Conservation (phyloP, 2,329 filamentous ascomycete species). For the Epichloe glyceriae region DNA sequence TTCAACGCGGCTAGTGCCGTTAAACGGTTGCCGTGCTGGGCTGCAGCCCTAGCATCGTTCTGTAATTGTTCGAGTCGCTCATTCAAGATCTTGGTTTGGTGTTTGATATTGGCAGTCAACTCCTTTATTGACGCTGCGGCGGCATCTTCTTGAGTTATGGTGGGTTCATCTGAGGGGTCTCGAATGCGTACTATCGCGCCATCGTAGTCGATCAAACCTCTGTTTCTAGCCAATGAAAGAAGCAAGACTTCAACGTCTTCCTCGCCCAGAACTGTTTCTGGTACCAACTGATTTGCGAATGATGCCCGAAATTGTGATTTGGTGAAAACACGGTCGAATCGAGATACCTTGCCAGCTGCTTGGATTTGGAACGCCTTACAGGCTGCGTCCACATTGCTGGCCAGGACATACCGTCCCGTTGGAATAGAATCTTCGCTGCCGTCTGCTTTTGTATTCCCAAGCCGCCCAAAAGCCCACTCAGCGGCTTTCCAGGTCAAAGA, state of each 20-base stretch:
- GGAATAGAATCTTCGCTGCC: constrained; percentile 42
- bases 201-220: constrained; percentile 44
- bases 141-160: constrained; percentile 63
- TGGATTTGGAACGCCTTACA: constrained; percentile 39
- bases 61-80: constrained; percentile 54
- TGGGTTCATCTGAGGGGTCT: constrained; percentile 30
- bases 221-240: constrained; percentile 56
- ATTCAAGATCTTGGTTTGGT: constrained; percentile 55
- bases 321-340: constrained; percentile 56
- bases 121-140: constrained; percentile 76
- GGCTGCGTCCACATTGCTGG: constrained; percentile 48
- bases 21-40: constrained; percentile 58
- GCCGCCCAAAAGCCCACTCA: constrained; percentile 60
- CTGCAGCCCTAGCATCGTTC: constrained; percentile 53
- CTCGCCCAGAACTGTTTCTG: constrained; percentile 40
- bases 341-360: constrained; percentile 28
- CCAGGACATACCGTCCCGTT: constrained; percentile 50
- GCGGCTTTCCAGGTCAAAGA: constrained; percentile 56
- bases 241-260: constrained; percentile 58
- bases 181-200: constrained; percentile 65
- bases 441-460: constrained; percentile 45
- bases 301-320: constrained; percentile 48
- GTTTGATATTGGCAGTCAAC: constrained; percentile 60
- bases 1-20: constrained; percentile 67
- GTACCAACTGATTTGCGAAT: constrained; percentile 40